Base-by-base conservation (phyloP, 164 flowering plant species). In the Protea cynaroides region DNA sequence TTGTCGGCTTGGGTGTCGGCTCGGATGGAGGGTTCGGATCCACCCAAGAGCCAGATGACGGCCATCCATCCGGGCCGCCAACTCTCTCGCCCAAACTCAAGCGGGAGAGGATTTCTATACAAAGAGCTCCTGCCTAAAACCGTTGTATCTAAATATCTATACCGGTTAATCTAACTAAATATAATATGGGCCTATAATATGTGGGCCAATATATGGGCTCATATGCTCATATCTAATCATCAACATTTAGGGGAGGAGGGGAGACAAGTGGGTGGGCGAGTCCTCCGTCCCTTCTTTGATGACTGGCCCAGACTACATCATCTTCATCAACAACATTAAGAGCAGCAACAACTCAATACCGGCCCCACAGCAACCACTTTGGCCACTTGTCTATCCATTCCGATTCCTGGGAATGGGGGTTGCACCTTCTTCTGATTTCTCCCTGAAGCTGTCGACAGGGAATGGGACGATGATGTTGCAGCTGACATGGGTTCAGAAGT, bases 371-470 rank as follows among this genome's bases (percentile, higher is more conserved):
- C n/a, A n/a, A n/a, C n/a, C n/a, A 55, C 67, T 59, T 72, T 81
- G 0, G 51, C 83, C 2, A 76, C 84, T 13, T 56, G 72, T 69
- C 83, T 90, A 25, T 77, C 89, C 25, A 88, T 88, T 25, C 80
- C 92, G 4, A 76, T 73, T 44, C 73, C 80, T 0, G 81, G 79
- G 18, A 82, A 79, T 29, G n/a, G 34, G 34, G 34, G 5, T 29
- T 29, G 34, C 58, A 40, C 80, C 34, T 0, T 68, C 86, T 0
- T 84, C 92, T 0, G 95, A 89, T 56, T 85, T 86, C 64, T 83
- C 94, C 0, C 57, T 92, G 78, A 87, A 84, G 50, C 79, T 92
- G 49, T 80, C 89, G 0, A 87, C 97, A 0, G 93, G 95, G 25
- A 67, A 75, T 53, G 78, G 52, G 74, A 72, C 7, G 82, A 29